Conservation (phyloP, 345 rosid genomes). For the Brassica rapa region DNA sequence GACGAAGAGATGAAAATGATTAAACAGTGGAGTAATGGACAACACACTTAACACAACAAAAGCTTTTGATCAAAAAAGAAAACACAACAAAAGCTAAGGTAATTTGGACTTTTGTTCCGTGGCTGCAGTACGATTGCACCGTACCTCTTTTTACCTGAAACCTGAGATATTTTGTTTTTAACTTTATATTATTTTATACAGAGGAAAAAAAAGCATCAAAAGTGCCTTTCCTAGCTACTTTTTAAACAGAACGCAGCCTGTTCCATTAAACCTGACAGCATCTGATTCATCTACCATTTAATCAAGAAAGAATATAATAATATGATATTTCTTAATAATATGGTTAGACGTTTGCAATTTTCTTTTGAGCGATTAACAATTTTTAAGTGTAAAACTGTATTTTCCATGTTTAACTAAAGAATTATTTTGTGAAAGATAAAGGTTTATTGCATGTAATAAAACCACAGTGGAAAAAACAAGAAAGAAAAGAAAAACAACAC, state of each 20-base stretch:
- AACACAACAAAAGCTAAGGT: background rate
- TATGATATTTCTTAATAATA: background rate
- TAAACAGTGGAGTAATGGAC: background rate
- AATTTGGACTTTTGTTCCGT: conserved; percentile 34
- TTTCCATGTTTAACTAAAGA: background rate
- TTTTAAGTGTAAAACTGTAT: background rate
- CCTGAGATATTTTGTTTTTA: background rate
- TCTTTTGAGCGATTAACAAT: background rate
- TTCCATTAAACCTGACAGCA: background rate
- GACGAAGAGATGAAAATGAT: conserved; percentile 12
- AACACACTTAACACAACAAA: background rate
- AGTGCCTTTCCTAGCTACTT: conserved; percentile 2
- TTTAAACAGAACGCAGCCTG: conserved; percentile 8
- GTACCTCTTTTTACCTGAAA: conserved; percentile 27
- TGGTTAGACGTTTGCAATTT: background rate
- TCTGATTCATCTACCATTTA: background rate
- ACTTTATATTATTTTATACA: background rate
- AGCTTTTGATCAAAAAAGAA: background rate
- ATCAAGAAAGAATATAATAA: background rate
- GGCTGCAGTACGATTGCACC: conserved; percentile 39
- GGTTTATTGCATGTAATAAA: conserved; percentile 6
- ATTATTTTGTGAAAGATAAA: background rate
- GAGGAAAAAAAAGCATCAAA: background rate
- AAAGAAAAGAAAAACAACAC: background rate
- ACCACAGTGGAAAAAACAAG: background rate